Evolutionary conservation across 1,284 basidiomycete genomes (phyloP), one percentile per base, ranked within the genome.

Genomic region (Ganoderma sp.): DNA sequence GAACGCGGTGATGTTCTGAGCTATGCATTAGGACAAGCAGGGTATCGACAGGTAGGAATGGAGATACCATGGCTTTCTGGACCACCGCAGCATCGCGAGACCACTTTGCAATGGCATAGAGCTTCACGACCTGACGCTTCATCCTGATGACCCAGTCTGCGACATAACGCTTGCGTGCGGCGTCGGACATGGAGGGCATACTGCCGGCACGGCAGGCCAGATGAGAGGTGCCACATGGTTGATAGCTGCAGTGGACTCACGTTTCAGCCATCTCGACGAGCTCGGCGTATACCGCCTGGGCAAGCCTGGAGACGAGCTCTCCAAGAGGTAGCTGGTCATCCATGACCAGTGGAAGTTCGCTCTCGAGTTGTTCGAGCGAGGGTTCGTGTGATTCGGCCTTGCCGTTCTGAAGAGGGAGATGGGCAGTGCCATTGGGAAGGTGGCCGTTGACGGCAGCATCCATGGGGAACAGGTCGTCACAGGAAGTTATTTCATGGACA

Each of bases 81-180:
- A 95, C 89, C 7, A 89, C 89, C 65, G 87, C 85, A 28, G 93
- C 91, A 79, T 95, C 93, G 70, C 91, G 84, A 32, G 91, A 86
- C 94, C 94, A 96, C 75, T 93, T 92, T 22, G 87, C 86, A 50
- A 94, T 87, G 6, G 94, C 94, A 73, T 95, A 94, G 19, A 97
- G 80, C 80, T 97, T 97, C 61, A 96, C 90, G 58, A 96, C 88
- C 74, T 97, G 94, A 75, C 94, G 93, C 80, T 97, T 93, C 14
- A 89, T 93, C 77, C 91, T 90, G 39, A 96, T 89, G 0, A 96
- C 94, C 85, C 93, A 96, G 73, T 95, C 92, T 12, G 94, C 93
- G 52, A 97, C 83, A 32, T 87, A 90, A 42, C 91, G 88, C 75
- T 96, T 96, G 61, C 93, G 87, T 45, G 90, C 90, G n/a, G 83